These are phyloP conservation scores for Backusella westeae DNA, from an alignment of 192 early-diverging fungal genomes.

Conservation along the genomic window DNA sequence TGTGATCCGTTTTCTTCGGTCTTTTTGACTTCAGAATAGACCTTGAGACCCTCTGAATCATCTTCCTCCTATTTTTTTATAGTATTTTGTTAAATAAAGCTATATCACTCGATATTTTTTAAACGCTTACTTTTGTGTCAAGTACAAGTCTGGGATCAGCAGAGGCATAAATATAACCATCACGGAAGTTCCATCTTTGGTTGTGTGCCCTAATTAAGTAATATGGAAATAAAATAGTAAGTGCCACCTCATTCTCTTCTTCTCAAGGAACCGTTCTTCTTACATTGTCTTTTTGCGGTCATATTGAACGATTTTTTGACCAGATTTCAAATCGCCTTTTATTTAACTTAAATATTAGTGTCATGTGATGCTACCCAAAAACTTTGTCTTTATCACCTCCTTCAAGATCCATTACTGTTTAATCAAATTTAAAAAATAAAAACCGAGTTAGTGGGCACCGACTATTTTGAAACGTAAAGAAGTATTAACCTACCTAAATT, in stretches of 20 bases:
- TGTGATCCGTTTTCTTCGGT: background rate
- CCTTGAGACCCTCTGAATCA: background rate
- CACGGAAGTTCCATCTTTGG: constrained; percentile 29
- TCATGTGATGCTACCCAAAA: background rate
- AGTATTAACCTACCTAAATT: constrained; percentile 10
- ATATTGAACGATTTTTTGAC: constrained; percentile 23
- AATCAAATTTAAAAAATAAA: background rate
- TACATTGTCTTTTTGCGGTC: constrained; percentile 29
- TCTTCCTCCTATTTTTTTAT: background rate
- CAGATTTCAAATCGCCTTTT: constrained; percentile 17
- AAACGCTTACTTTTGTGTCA: constrained; percentile 22
- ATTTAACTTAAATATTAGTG: background rate
- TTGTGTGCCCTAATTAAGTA: constrained; percentile 26
- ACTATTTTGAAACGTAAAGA: too few relatives aligned
- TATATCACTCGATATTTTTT: background rate
- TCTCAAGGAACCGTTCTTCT: background rate
- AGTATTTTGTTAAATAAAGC: background rate
- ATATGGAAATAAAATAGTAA: background rate
- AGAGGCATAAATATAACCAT: constrained; percentile 26
- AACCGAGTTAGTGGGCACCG: background rate
- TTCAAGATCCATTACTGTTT: constrained; percentile 23
- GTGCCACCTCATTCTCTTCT: background rate
- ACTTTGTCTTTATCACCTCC: constrained; percentile 7
- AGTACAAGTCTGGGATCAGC: constrained; percentile 32
- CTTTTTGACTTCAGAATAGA: constrained; percentile 1